Base-by-base conservation (phyloP, 805 yeast species). In the Metschnikowia drakensbergensis region DNA sequence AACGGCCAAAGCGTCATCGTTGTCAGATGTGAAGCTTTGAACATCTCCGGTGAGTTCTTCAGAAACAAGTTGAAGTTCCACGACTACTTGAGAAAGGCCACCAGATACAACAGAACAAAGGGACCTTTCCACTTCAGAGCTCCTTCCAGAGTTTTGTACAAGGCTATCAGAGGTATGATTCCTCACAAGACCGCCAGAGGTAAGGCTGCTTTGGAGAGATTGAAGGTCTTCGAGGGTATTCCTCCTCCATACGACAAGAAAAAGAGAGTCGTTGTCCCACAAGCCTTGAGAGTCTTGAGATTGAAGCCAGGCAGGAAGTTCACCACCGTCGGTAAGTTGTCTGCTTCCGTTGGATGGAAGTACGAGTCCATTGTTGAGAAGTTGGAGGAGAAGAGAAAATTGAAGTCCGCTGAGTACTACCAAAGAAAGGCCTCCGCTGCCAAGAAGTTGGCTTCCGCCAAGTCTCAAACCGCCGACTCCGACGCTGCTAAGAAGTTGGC, bases 61-160 rank as follows among this genome's bases (percentile, higher is more conserved):
- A 91, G 99, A 84, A 89, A 92, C 86, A 94, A 94, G 82, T 86
- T 92, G 79, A 94, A 94, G 88, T 94, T 90, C 94, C 97, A 91
- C 80, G 99, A 95, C 76, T 94, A 91, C 90, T 86, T 94, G 79
- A 91, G 99, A 86, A 94, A 94, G 86, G 88, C 95, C 69, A 91
- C 99, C 74, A 87, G 96, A 81, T 94, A 77, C 91, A 94, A 94
- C 96, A 90, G 90, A 82, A 86, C 83, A 71, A 86, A 90, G 77
- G 99, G 99, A 82, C 98, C 98, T 72, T 94, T 92, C 97, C 99
- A 94, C 78, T 94, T 94, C 96, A 94, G 98, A 81, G 99, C 99
- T 59, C 99, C 99, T 77, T 91, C 98, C 59, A 90, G 98, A 82
- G 92, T 94, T 80, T 90, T 94, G 80, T 91, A 91, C 95, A 94